Conservation (phyloP, 345 rosid genomes). For the Noccaea caerulescens region DNA sequence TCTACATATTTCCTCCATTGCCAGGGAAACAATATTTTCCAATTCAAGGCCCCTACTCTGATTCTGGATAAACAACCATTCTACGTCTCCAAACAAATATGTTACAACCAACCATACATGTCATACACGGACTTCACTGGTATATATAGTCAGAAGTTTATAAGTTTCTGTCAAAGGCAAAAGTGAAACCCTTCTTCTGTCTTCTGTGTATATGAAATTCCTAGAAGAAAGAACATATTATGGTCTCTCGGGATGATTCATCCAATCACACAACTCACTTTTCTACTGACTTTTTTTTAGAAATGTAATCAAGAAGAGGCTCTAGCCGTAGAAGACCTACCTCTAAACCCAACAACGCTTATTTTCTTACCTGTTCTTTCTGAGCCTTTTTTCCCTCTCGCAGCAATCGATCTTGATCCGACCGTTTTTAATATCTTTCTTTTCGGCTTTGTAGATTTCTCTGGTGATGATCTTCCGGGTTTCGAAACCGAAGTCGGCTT, state of each 20-base stretch:
- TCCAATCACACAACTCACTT: constrained; percentile 18
- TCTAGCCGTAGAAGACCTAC: constrained; percentile 57
- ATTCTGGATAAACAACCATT: background rate
- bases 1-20: no score
- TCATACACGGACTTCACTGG: constrained; percentile 3
- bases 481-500: constrained; percentile 46
- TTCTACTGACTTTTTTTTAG: constrained; percentile 6
- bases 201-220: background rate
- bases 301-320: constrained; percentile 43
- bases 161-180: background rate
- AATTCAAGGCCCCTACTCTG: no score
- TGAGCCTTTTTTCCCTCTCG: constrained; percentile 44
- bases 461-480: constrained; percentile 43
- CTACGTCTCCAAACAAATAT: background rate
- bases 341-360: constrained; percentile 79
- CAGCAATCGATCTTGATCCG: constrained; percentile 44
- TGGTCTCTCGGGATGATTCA: constrained; percentile 4
- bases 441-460: constrained; percentile 50
- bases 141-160: background rate
- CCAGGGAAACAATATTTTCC: no score
- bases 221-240: background rate
- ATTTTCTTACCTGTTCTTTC: constrained; percentile 52
- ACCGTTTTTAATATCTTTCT: constrained; percentile 39
- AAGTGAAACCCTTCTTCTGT: constrained; percentile 18
- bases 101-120: constrained; percentile 14